These are phyloP conservation scores for Hippophae rhamnoides DNA, from an alignment of 306 rosid species.

Conservation along the genomic window DNA sequence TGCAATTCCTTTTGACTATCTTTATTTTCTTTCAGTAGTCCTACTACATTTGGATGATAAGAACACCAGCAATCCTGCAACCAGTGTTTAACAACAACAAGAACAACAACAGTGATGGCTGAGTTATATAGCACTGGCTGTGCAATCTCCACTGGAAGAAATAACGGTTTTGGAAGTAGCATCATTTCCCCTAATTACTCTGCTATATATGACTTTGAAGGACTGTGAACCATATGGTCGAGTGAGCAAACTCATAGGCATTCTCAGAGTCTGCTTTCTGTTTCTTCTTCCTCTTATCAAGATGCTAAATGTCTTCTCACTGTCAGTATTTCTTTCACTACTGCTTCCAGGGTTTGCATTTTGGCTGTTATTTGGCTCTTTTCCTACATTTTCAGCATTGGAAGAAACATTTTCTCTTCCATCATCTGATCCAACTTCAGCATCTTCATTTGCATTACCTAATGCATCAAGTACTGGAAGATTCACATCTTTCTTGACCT, in stretches of 20 bases:
- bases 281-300: slow-evolving; percentile 88
- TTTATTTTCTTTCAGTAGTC: slow-evolving; percentile 20
- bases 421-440: slow-evolving; percentile 33
- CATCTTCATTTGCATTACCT: slow-evolving; percentile 31
- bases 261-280: slow-evolving; percentile 80
- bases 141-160: slow-evolving; percentile 52
- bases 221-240: slow-evolving; percentile 93
- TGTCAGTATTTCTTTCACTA: slow-evolving; percentile 43
- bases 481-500: slow-evolving; percentile 35
- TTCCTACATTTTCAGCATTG: slow-evolving; percentile 32
- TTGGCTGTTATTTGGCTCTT: slow-evolving; percentile 23
- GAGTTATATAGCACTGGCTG: slow-evolving; percentile 65
- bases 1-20: slow-evolving; percentile 14
- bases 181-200: slow-evolving; percentile 81
- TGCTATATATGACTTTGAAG: slow-evolving; percentile 70
- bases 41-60: slow-evolving; percentile 14
- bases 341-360: slow-evolving; percentile 24
- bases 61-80: too few relatives aligned
- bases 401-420: slow-evolving; percentile 45
- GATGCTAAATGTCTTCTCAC: slow-evolving; percentile 87
- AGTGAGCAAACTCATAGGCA: slow-evolving; percentile 88
- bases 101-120: slow-evolving; percentile 17
- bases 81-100: neutral
- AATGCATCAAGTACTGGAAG: slow-evolving; percentile 25
- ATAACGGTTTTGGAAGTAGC: slow-evolving; percentile 43